Evolutionary conservation across 2,329 filamentous ascomycete genomes (phyloP), one percentile per base, ranked within the genome.

Genomic region (Beauveria rudraprayagi): DNA sequence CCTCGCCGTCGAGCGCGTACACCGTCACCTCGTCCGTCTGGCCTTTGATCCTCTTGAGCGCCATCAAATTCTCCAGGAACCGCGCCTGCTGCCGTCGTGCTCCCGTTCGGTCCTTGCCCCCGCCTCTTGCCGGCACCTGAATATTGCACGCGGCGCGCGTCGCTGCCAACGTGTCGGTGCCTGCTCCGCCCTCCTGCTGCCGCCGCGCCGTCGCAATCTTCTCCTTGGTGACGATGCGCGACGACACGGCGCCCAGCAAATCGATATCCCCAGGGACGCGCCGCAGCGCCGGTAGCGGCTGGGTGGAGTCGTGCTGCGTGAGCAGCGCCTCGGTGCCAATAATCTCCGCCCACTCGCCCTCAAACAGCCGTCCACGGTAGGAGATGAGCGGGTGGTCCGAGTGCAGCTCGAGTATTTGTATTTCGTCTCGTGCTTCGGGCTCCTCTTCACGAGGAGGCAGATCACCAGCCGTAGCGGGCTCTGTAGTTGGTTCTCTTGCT

Each of bases 371-470:
- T 34, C 89, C 89, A 62, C 88, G 83, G 74, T 95, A 95, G 24
- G 89, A 88, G 62, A 96, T 81, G 30, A 96, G 77, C 0, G 93
- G 93, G 54, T 89, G 88, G 2, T 76, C 69, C 1, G 87, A 87
- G 72, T 96, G 89, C 3, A 97, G 80, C 30, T 91, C 91, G n/a
- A 94, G 78, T 56, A 97, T 87, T 69, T 96, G 91, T 6, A 96
- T 83, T 44, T 82, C 75, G 34, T 75, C 70, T 7, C 48, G 57
- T 19, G 30, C 11, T 22, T 67, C 63, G 14, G 60, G 53, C 17
- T 60, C 57, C 17, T 64, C 61, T 47, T 60, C 59, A 28, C 61
- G 56, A 34, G 48, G 53, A 22, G 47, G 61, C 19, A 41, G 40
- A 43, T 59, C 60, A 11, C 59, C 46, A 3, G 64, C 57, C 26